Conservation (phyloP, 2,329 filamentous ascomycete species). For the Laburnicola sp. region DNA sequence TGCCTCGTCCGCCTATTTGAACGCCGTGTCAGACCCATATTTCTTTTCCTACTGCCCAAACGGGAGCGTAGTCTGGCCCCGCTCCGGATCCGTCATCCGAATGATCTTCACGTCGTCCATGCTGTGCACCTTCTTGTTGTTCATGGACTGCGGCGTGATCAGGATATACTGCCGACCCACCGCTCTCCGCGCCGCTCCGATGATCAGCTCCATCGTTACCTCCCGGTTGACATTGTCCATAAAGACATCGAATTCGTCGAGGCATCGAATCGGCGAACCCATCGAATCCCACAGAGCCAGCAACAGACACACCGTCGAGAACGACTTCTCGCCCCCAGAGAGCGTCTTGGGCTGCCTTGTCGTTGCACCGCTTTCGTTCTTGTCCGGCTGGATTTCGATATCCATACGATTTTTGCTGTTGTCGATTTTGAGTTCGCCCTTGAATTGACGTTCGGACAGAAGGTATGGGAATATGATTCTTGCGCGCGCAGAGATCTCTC, state of each 20-base stretch:
- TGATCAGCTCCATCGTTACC: slow-evolving; percentile 91
- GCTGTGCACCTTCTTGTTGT: slow-evolving; percentile 53
- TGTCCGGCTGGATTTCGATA: slow-evolving; percentile 72
- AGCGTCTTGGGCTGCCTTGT: slow-evolving; percentile 88
- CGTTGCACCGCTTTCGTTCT: slow-evolving; percentile 67
- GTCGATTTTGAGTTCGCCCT: slow-evolving; percentile 77
- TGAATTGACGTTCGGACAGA: slow-evolving; percentile 84
- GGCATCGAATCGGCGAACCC: slow-evolving; percentile 88
- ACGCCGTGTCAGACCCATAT: background rate
- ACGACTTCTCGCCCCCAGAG: slow-evolving; percentile 96
- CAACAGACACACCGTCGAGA: slow-evolving; percentile 92
- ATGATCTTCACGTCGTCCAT: slow-evolving; percentile 77
- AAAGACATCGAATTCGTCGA: slow-evolving; percentile 99
- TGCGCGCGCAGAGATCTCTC: slow-evolving; percentile 81
- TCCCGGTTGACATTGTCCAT: slow-evolving; percentile 98
- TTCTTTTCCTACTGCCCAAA: slow-evolving; percentile 17
- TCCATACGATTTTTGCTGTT: slow-evolving; percentile 75
- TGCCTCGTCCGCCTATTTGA: background rate
- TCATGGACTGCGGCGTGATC: slow-evolving; percentile 89
- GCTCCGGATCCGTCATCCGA: slow-evolving; percentile 57
- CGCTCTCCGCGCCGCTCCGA: slow-evolving; percentile 79
- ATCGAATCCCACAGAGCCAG: slow-evolving; percentile 97
- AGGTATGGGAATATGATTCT: slow-evolving; percentile 86
- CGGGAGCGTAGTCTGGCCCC: slow-evolving; percentile 52
- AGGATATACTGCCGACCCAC: slow-evolving; percentile 94